Evolutionary conservation across 2,329 filamentous ascomycete species (phyloP).

Genomic region (Aspergillus bombycis): DNA sequence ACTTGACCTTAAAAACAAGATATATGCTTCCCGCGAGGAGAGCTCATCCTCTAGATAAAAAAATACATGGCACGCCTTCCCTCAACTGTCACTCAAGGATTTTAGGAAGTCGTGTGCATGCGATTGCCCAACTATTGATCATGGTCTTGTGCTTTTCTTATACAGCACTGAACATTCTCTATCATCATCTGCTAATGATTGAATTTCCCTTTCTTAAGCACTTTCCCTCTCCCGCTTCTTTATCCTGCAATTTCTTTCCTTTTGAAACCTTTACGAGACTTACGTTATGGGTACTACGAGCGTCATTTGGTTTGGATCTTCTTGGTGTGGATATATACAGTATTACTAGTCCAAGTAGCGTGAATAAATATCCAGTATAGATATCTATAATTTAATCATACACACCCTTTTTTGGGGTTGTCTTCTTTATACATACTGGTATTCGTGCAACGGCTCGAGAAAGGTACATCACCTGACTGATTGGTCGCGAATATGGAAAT

Average conservation of each 20-base stretch:
- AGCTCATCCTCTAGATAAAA: constrained; percentile 14
- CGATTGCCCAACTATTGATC: background rate
- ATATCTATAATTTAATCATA: background rate
- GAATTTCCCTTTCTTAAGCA: background rate
- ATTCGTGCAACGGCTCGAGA: background rate
- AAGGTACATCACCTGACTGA: background rate
- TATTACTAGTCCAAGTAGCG: background rate
- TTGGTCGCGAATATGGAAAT: background rate
- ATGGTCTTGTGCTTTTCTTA: background rate
- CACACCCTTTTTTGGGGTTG: background rate
- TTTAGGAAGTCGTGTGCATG: background rate
- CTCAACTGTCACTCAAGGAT: background rate
- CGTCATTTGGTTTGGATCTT: constrained; percentile 11
- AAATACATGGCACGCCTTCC: background rate
- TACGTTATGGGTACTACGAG: constrained; percentile 35
- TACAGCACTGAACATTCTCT: too few relatives aligned
- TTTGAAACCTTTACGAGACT: constrained; percentile 24
- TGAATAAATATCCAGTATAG: background rate
- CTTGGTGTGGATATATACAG: background rate
- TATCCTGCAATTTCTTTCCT: constrained; percentile 6
- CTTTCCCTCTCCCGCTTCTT: constrained; percentile 1
- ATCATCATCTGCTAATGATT: background rate
- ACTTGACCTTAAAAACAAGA: constrained; percentile 68
- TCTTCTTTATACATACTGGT: background rate
- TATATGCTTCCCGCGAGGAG: constrained; percentile 55